Conservation (phyloP, 441 rosid species). For the Gossypium gossypioides region DNA sequence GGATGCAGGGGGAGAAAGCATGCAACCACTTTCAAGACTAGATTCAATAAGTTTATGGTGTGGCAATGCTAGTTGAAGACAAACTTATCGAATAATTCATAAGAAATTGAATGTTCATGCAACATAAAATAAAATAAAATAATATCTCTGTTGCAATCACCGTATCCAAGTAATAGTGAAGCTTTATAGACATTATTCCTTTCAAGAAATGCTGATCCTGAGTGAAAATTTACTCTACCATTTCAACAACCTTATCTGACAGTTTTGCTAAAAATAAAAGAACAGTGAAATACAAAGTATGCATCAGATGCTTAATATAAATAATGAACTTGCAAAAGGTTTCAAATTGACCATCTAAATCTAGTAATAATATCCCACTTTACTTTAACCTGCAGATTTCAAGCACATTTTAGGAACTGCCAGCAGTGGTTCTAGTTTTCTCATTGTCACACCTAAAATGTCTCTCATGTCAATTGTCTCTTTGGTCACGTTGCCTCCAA, state of each 20-base stretch:
- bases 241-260: no score
- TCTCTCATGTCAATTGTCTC: slow-evolving; percentile 8
- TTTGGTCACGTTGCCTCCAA: slow-evolving; percentile 2
- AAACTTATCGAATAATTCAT: no score
- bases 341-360: neutral
- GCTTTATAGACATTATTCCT: neutral
- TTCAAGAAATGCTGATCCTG: neutral
- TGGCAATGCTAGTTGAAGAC: no score
- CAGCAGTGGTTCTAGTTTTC: slow-evolving; percentile 16
- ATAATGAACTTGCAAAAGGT: neutral
- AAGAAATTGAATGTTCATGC: neutral
- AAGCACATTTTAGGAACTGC: slow-evolving; percentile 19
- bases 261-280: no score
- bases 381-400: neutral
- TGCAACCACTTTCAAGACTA: no score
- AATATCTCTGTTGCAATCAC: neutral
- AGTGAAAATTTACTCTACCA: no score
- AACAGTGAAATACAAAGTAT: neutral
- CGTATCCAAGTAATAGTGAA: neutral
- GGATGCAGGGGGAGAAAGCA: no score
- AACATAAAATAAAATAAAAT: neutral
- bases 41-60: no score
- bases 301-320: neutral
- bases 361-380: neutral
- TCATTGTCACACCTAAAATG: slow-evolving; percentile 3